Conservation (phyloP, 2,329 filamentous ascomycete species). For the Macrophomina pseudophaseolina region DNA sequence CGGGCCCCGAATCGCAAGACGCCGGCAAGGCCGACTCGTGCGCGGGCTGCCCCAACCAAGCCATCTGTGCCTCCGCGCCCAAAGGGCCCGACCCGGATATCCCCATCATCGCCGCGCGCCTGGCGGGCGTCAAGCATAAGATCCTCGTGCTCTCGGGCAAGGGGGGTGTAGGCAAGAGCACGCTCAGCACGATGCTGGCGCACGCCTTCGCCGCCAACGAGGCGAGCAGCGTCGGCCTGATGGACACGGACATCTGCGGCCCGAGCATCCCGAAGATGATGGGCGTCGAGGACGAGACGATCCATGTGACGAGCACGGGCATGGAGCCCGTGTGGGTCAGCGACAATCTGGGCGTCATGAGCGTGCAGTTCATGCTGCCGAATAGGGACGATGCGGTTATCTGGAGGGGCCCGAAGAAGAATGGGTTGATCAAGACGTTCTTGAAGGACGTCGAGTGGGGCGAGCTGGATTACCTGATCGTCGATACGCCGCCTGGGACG, state of each 20-base stretch:
- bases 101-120: slow-evolving; percentile 80
- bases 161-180: slow-evolving; percentile 95
- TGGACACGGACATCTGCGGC: slow-evolving; percentile 98
- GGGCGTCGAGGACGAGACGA: slow-evolving; percentile 91
- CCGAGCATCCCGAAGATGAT: slow-evolving; percentile 99
- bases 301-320: slow-evolving; percentile 85
- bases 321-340: slow-evolving; percentile 96
- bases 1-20: slow-evolving; percentile 80
- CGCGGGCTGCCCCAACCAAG: slow-evolving; percentile 93
- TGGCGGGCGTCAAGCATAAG: slow-evolving; percentile 85
- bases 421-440: slow-evolving; percentile 96
- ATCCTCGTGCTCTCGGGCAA: slow-evolving; percentile 92
- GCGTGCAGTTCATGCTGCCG: slow-evolving; percentile 97
- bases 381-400: slow-evolving; percentile 94
- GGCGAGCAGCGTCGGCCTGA: slow-evolving; percentile 82
- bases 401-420: slow-evolving; percentile 98
- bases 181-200: slow-evolving; percentile 85
- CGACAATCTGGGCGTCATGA: slow-evolving; percentile 95
- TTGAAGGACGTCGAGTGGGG: slow-evolving; percentile 98
- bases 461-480: slow-evolving; percentile 87
- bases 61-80: slow-evolving; percentile 90
- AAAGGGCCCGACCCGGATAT: slow-evolving; percentile 97
- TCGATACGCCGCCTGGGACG: slow-evolving; percentile 95
- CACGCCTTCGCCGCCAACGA: slow-evolving; percentile 87
- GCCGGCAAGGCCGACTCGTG: slow-evolving; percentile 77